Evolutionary conservation across 202 grass and related monocot species (phyloP).

Genomic region (Musa balbisiana): DNA sequence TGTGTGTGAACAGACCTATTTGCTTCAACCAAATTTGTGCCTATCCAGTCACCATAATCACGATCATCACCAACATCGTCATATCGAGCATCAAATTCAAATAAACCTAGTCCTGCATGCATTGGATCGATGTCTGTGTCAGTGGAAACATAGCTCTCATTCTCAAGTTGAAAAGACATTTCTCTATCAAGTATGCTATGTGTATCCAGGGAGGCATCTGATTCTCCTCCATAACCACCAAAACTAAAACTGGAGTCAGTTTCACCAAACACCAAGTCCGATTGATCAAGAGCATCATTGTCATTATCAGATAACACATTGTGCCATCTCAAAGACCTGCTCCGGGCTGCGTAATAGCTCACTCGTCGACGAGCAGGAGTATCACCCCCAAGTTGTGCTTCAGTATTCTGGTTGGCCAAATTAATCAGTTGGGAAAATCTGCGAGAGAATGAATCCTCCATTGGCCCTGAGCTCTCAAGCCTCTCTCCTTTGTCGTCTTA

Average conservation of each 20-base stretch:
- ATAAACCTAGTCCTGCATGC: constrained; percentile 51
- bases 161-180: constrained; percentile 46
- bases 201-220: constrained; percentile 61
- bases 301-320: constrained; percentile 56
- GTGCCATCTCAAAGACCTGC: constrained; percentile 40
- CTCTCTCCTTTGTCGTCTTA: constrained; percentile 26
- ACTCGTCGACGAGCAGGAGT: constrained; percentile 9
- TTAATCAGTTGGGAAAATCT: constrained; percentile 64
- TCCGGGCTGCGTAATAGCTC: constrained; percentile 40
- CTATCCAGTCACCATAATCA: constrained; percentile 37
- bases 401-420: constrained; percentile 56
- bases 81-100: constrained; percentile 65
- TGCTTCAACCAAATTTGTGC: constrained; percentile 52
- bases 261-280: constrained; percentile 60
- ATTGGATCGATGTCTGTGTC: constrained; percentile 88
- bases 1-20: constrained; percentile 21
- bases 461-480: constrained; percentile 28
- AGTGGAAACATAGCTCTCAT: constrained; percentile 42
- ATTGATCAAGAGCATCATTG: constrained; percentile 47
- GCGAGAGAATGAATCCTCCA: constrained; percentile 50
- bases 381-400: constrained; percentile 28
- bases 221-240: constrained; percentile 53
- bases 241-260: constrained; percentile 67
- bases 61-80: constrained; percentile 18
- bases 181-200: constrained; percentile 36